Evolutionary conservation across 1,284 basidiomycete genomes (phyloP), one percentile per base, ranked within the genome.

Genomic region (Sporisorium reilianum): DNA sequence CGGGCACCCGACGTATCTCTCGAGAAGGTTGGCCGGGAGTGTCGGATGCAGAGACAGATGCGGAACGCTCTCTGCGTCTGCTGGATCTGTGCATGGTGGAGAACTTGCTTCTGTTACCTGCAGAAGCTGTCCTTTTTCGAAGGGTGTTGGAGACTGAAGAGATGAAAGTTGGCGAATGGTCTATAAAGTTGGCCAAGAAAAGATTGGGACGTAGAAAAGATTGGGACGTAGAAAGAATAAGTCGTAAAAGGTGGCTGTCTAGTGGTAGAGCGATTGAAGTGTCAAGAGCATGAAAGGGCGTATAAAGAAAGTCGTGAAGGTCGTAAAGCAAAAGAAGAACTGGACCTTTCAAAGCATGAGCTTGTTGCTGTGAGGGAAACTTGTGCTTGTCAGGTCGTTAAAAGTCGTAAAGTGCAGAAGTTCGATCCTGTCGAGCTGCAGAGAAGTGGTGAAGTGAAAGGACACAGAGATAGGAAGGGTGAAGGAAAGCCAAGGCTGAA

Each of bases 271-370:
- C 18, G 12, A 20, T 9, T 20, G 41, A 32, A 6, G 23, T 38
- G 41, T 18, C 2, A n/a, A 52, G 46, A 51, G 36, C 50, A 28
- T 48, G 23, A 20, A 54, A 36, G 18, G 26, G 34, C 46, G 54
- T 56, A 25, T 53, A 52, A 58, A 55, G n/a, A 16, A 55, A 46
- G 53, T 59, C 60, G 70, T 73, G 7, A 62, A 50, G 16, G 38
- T 67, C 60, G 65, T 64, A 16, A 69, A 40, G 25, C 10, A 46
- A 32, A 55, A 59, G 16, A 9, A 48, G 25, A 28, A n/a, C 6
- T n/a, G 18, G 8, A 5, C 32, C n/a, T 41, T n/a, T 48, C 28
- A 48, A 20, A 48, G 26, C 46, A 48, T 48, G 46, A 10, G 28
- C 38, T n/a, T n/a, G n/a, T n/a, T n/a, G 4, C 30, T 5, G 46